Evolutionary conservation across 1,284 basidiomycete genomes (phyloP), one percentile per base, ranked within the genome.

Genomic region (Cryptococcus floricola): DNA sequence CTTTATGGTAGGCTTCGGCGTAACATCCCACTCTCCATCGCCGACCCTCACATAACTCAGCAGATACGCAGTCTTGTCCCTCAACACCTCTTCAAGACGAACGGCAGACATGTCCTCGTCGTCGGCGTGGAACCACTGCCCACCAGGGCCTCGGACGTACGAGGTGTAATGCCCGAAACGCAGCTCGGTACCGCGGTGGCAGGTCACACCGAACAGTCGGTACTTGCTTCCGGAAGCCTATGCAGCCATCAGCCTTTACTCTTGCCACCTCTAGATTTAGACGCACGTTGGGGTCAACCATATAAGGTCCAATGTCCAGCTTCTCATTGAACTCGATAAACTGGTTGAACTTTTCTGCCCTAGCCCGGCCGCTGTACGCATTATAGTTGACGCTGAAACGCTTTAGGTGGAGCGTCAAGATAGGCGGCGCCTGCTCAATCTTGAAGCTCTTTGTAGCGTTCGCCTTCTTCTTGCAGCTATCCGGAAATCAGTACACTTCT

Each of bases 111-210:
- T 87, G 42, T 81, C 80, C 41, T 93, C 91, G 77, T 99, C 96
- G 77, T 98, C 96, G 86, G 94, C 94, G 76, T 91, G 85, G 75
- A 84, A 88, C 93, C 94, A 98, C 53, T 78, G 79, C 3, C 86
- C 87, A 38, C 83, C 80, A 19, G 81, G 82, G 46, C 84, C 82
- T 69, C 86, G 89, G 66, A 98, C 86, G 66, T 86, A 87, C 6
- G 95, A 87, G 61, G 87, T 93, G 77, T 98, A 99, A 75, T 99
- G 96, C 0, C 96, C 96, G 3, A 90, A 95, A 70, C 96, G 91
- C 13, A 93, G 91, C 2, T 93, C 91, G 47, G 85, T 82, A 50
- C 96, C 96, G 23, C 88, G 89, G 74, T 99, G 96, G 62, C 87
- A 92, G 53, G 98, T 91, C 54, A 98, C 85, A 39, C 88, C 95